Base-by-base conservation (phyloP, 2,329 filamentous ascomycete genomes). In the Dactylella cylindrospora region DNA sequence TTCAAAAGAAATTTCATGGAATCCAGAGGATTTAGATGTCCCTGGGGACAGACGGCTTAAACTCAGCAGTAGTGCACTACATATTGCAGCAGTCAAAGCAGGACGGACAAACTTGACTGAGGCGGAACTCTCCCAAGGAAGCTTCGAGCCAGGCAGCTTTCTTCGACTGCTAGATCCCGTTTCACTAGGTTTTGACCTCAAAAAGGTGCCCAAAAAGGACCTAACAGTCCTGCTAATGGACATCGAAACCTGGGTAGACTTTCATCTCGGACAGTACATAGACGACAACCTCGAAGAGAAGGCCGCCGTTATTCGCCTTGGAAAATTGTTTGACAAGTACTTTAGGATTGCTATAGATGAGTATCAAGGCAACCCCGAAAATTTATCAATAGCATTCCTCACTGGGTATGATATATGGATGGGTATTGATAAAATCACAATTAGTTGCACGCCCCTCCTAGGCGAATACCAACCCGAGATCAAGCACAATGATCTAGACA, bases 371-470 rank as follows among this genome's bases (percentile, higher is more conserved):
- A 73, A 76, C 1, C 77, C 81, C 0, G 75, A 79, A 57, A 71
- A 70, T 0, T 66, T 72, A 0, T 85, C 83, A 0, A 61, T 76
- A 3, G 82, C 83, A 77, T 53, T 82, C 2, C 73, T 85, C 0
- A 80, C 77, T 0, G 66, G 79, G 0, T 65, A 82, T 2, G 80
- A 84, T 49, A 68, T 85, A 0, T 85, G 82, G 83, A 68, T 80
- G 5, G 78, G 78, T 0, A 76, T 77, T 25, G 82, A 85, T 60
- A 77, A 72, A 44, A 72, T 73, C 1, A 76, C 77, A 0, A 70
- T 73, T 1, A 10, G 51, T 1, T 51, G 70, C 0, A 71, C 74
- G n/a, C 71, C 74, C 0, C 60, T 80, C 3, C 67, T 84, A 0
- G 5, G 4, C 0, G 68, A 79, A 0, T 84, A 80, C 60, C 68